A percentile compares a stretch with the other conserved stretches of the same genome.
phyloP scores from a whole-genome alignment of 129 eudicot genomes.

The Tagetes erecta region DNA sequence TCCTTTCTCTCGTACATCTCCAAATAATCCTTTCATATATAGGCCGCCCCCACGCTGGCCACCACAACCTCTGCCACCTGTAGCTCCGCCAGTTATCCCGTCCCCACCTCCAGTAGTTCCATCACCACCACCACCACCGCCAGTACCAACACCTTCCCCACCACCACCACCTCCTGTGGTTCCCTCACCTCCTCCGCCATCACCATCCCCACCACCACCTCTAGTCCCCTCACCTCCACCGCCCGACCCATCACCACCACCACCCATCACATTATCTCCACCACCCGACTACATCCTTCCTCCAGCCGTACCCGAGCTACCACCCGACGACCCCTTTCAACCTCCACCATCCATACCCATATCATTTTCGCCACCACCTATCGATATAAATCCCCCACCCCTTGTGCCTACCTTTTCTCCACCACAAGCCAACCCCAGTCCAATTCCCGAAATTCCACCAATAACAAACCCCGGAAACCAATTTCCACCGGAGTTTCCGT shows the following conservation, averaged over 20 bases:
- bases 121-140: conserved; percentile 39
- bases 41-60: conserved; percentile 34
- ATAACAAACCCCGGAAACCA: not conserved
- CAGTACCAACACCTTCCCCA: conserved; percentile 13
- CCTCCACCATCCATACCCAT: conserved; percentile 42
- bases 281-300: conserved; percentile 44
- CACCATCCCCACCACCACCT: not conserved
- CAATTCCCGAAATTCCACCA: not conserved
- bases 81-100: not conserved
- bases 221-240: not conserved
- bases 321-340: conserved; percentile 31
- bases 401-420: conserved; percentile 36
- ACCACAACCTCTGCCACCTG: conserved; percentile 32
- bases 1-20: conserved; percentile 55
- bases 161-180: conserved; percentile 39
- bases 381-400: conserved; percentile 32
- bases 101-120: conserved; percentile 34
- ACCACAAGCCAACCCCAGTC: not conserved
- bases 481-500: not conserved
- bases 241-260: conserved; percentile 29
- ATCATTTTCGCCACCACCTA: conserved; percentile 37
- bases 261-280: conserved; percentile 25
- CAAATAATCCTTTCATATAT: conserved; percentile 48
- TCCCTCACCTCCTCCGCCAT: conserved; percentile 26
- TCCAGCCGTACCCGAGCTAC: conserved; percentile 41